Evolutionary conservation across 192 early-diverging fungal species (phyloP).

Genomic region (Linnemannia exigua): DNA sequence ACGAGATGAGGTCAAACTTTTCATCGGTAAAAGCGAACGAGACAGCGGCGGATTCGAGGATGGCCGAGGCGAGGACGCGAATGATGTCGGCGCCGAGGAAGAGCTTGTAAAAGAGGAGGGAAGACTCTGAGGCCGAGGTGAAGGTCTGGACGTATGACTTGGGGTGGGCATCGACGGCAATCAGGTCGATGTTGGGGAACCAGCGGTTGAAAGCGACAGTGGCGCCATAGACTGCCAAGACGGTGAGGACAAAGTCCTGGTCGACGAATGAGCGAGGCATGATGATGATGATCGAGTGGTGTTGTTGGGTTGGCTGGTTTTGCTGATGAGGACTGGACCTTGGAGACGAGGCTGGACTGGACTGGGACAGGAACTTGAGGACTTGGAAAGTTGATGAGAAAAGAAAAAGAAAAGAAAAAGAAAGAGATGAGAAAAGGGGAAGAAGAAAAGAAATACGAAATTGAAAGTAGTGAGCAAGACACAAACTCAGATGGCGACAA

Average conservation of each 20-base stretch:
- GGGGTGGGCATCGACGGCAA: slow-evolving; percentile 41
- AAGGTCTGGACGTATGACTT: slow-evolving; percentile 39
- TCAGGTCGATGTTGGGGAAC: slow-evolving; percentile 42
- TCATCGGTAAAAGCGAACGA: slow-evolving; percentile 41
- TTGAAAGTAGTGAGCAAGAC: background rate
- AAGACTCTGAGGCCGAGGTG: slow-evolving; percentile 15
- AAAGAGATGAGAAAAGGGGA: background rate
- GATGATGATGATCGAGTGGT: slow-evolving; percentile 3
- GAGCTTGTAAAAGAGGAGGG: slow-evolving; percentile 25
- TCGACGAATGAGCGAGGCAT: slow-evolving; percentile 51
- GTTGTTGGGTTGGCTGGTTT: background rate
- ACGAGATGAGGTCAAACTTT: slow-evolving; percentile 39
- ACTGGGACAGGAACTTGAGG: background rate
- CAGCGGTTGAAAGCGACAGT: slow-evolving; percentile 47
- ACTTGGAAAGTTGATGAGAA: slow-evolving; percentile 5
- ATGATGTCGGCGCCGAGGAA: slow-evolving; percentile 34
- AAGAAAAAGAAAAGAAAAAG: slow-evolving; percentile 8
- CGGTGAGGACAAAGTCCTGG: slow-evolving; percentile 44
- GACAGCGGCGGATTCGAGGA: slow-evolving; percentile 46
- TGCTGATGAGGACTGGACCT: background rate
- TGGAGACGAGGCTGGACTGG: background rate
- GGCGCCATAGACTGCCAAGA: slow-evolving; percentile 38
- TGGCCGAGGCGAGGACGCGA: slow-evolving; percentile 25
- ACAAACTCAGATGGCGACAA: too few relatives aligned
- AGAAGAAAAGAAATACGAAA: background rate